Percentiles rank a stretch among this genome's conserved stretches.
These are phyloP conservation scores for Saturnispora serradocipensis DNA, from an alignment of 805 yeast genomes.

Conservation along the genomic window DNA sequence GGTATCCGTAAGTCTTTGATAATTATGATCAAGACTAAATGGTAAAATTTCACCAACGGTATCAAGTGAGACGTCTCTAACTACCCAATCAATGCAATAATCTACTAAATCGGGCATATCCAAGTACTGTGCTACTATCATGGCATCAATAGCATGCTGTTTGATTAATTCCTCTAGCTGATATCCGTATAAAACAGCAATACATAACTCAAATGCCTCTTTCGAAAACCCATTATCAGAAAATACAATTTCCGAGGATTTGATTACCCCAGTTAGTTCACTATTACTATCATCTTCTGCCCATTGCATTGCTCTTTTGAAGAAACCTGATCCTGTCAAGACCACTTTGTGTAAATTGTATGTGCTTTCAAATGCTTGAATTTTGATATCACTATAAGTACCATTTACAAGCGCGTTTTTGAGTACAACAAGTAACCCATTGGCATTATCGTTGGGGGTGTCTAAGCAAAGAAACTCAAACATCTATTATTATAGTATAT, in stretches of 20 bases:
- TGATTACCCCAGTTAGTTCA: too few relatives aligned
- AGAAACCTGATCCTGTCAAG: slow-evolving; percentile 39
- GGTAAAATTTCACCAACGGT: slow-evolving; percentile 3
- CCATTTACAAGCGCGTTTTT: slow-evolving; percentile 35
- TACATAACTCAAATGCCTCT: slow-evolving; percentile 40
- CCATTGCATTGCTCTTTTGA: slow-evolving; percentile 41
- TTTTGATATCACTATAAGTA: slow-evolving; percentile 38
- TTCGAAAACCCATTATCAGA: slow-evolving; percentile 35
- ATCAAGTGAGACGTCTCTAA: slow-evolving; percentile 1
- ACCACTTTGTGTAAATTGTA: slow-evolving; percentile 40
- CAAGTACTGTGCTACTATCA: slow-evolving; percentile 42
- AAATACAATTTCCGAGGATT: slow-evolving; percentile 3
- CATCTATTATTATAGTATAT: not conserved
- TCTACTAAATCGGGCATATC: slow-evolving; percentile 40
- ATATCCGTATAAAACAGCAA: slow-evolving; percentile 40
- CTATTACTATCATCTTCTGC: slow-evolving; percentile 11
- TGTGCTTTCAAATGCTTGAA: slow-evolving; percentile 36
- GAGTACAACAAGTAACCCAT: not conserved
- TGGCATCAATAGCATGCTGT: slow-evolving; percentile 32
- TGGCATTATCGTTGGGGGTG: not conserved
- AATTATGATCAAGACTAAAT: slow-evolving; percentile 4
- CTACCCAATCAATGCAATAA: slow-evolving; percentile 14
- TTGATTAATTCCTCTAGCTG: slow-evolving; percentile 26
- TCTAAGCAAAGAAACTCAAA: not conserved
- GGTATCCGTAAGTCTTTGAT: slow-evolving; percentile 7